A percentile compares a stretch with the other conserved stretches of the same genome.
Evolutionary conservation across 2,329 filamentous ascomycete species (phyloP).

Genomic region (Ascochyta viciae-villosae): DNA sequence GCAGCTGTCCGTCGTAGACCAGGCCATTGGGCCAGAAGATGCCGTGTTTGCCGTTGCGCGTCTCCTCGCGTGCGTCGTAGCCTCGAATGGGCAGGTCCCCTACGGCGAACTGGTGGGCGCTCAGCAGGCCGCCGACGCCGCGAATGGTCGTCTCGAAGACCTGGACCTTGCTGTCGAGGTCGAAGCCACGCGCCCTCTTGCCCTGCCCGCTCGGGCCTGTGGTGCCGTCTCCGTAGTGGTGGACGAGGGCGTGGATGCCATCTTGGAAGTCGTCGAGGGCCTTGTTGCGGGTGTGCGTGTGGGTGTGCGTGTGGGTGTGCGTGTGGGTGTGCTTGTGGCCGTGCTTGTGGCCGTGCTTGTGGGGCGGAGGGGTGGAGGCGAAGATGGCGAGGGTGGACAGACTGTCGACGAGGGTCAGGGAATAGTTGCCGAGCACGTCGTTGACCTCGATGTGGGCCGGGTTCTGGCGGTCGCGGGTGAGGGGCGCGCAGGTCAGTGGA

Average conservation of each 20-base stretch:
- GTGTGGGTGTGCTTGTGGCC: constrained; percentile 61
- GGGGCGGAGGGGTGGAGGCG: constrained; percentile 72
- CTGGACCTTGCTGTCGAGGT: constrained; percentile 97
- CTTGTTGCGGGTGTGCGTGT: constrained; percentile 48
- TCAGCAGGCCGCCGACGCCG: constrained; percentile 87
- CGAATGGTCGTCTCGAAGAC: constrained; percentile 98
- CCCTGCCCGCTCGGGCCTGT: constrained; percentile 73
- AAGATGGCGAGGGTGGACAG: constrained; percentile 92
- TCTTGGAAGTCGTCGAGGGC: constrained; percentile 72
- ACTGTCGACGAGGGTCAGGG: constrained; percentile 92
- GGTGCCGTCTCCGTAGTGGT: constrained; percentile 86
- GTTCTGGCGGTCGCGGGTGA: constrained; percentile 83
- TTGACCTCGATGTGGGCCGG: constrained; percentile 85
- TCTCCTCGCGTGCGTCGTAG: constrained; percentile 64
- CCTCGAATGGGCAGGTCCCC: constrained; percentile 87
- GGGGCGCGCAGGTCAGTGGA: constrained; percentile 81
- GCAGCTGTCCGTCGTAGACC: constrained; percentile 84
- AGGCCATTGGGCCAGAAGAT: constrained; percentile 80
- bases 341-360: constrained; percentile 50
- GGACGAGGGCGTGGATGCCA: constrained; percentile 76
- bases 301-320: constrained; percentile 30
- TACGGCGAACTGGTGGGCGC: constrained; percentile 90
- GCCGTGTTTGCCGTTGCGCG: constrained; percentile 44
- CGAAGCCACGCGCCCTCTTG: constrained; percentile 78
- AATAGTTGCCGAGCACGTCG: constrained; percentile 97